Percentiles rank a stretch among this genome's conserved stretches.
Evolutionary conservation across 768 basidiomycete genomes (phyloP).

Genomic region (Leccinum ochraceum): DNA sequence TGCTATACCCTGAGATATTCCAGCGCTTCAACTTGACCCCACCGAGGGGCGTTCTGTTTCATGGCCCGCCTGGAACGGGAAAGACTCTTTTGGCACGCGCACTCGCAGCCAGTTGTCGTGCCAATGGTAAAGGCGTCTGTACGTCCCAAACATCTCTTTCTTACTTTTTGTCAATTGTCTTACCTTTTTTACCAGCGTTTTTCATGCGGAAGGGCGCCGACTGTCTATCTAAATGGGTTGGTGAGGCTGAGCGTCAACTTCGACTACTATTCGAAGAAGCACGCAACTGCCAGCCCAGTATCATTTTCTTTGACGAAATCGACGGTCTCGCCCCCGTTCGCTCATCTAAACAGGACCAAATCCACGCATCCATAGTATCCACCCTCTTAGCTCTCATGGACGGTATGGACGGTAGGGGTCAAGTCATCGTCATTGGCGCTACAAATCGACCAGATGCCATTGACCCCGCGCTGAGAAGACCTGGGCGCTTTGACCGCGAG

Average conservation of each 20-base stretch:
- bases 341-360: conserved; percentile 98
- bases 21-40: conserved; percentile 93
- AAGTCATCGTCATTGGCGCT: conserved; percentile 97
- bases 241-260: conserved; percentile 96
- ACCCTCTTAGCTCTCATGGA: conserved; percentile 98
- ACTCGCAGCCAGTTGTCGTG: conserved; percentile 87
- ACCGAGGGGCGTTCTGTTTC: conserved; percentile 94
- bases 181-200: conserved; percentile 62
- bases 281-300: conserved; percentile 85
- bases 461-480: conserved; percentile 91
- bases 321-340: conserved; percentile 98
- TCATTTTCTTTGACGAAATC: conserved; percentile 99
- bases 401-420: conserved; percentile 98
- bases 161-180: background rate
- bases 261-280: conserved; percentile 97
- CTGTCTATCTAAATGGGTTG: conserved; percentile 98
- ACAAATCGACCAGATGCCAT: conserved; percentile 98
- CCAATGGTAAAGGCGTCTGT: conserved; percentile 88
- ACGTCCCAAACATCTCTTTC: conserved; percentile 33
- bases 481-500: conserved; percentile 95
- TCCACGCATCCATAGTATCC: conserved; percentile 96
- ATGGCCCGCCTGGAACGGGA: conserved; percentile 98
- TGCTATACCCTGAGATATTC: too few species aligned
- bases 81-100: conserved; percentile 94
- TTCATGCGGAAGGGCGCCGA: conserved; percentile 99